phyloP scores from a whole-genome alignment of 345 rosid species.

The Eucalyptus rudis region DNA sequence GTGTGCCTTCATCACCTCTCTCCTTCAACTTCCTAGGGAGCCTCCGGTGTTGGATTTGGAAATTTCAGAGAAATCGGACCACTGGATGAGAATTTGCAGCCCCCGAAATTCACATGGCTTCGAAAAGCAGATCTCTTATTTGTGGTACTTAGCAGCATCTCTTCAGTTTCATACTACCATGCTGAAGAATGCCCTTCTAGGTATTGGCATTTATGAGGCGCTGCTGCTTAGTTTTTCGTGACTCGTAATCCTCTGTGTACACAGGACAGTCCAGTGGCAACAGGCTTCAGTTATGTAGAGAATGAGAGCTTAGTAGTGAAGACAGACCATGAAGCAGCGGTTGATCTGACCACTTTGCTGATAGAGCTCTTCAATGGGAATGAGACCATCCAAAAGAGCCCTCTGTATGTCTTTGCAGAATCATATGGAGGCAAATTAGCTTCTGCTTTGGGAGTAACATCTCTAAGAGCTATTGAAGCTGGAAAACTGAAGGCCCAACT shows the following conservation, averaged over 20 bases:
- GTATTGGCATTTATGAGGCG: neutral
- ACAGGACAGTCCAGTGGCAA: constrained; percentile 33
- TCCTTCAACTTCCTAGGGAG: constrained; percentile 4
- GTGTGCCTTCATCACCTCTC: neutral
- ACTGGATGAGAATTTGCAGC: constrained; percentile 13
- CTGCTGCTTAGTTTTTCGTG: neutral
- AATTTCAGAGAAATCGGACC: constrained; percentile 36
- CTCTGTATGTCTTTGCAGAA: constrained; percentile 26
- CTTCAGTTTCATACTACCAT: neutral
- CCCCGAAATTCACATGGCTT: constrained; percentile 28
- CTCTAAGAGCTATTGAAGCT: constrained; percentile 17
- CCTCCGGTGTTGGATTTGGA: constrained; percentile 19
- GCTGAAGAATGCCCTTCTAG: neutral
- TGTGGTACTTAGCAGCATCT: constrained; percentile 7
- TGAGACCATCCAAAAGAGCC: constrained; percentile 11
- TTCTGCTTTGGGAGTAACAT: constrained; percentile 21
- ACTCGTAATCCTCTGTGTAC: neutral
- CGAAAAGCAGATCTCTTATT: constrained; percentile 29
- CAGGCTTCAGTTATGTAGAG: constrained; percentile 36
- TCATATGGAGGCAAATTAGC: constrained; percentile 45
- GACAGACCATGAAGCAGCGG: constrained; percentile 34
- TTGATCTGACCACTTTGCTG: constrained; percentile 23
- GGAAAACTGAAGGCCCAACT: constrained; percentile 23
- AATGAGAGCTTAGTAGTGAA: constrained; percentile 7
- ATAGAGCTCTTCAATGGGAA: constrained; percentile 16